Evolutionary conservation across 148 eudicot species (phyloP), one percentile per base, ranked within the genome.

Genomic region (Persicaria tinctoria): DNA sequence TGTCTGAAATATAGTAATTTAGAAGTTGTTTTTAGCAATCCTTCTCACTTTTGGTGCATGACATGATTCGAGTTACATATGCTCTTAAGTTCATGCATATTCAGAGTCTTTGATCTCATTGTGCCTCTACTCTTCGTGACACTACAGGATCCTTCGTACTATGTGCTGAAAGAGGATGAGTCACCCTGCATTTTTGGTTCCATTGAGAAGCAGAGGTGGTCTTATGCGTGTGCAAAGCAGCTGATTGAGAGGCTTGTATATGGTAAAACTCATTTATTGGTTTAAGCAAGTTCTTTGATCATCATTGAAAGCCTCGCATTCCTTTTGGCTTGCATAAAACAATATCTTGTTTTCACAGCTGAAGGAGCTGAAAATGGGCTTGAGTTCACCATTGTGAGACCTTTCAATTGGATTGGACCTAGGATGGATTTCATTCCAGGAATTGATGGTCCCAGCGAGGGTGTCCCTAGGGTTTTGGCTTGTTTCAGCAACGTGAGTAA

Each of bases 391-490:
- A 95, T 95, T 73, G 99, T 95, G 47, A 84, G 99, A 76, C 99
- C 99, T 78, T 95, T 95, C 76, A 95, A 95, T 84, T 92, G 99
- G 99, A 95, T 95, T 78, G 97, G 99, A 85, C 99, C 97, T 20
- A 85, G 97, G 80, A 95, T 95, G 98, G 98, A 95, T 84, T 95
- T 95, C 86, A 95, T 95, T 18, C 98, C 98, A 5, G 98, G 98
- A 41, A 90, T 95, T 78, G 98, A 95, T 82, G 97, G 98, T 74
- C 98, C 98, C 27, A 90, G 93, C 76, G 97, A 95, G 85, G 98
- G 97, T 76, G 98, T 95, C 79, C 98, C 98, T 70, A 90, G 98
- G 84, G 98, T 95, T 83, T 80, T 95, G 73, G 98, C 98, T 32
- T 95, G 98, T 86, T 95, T 95, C 80, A 95, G 98, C 84, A 95